Evolutionary conservation across 768 basidiomycete species (phyloP).

Genomic region (Pleurotus eryngii): DNA sequence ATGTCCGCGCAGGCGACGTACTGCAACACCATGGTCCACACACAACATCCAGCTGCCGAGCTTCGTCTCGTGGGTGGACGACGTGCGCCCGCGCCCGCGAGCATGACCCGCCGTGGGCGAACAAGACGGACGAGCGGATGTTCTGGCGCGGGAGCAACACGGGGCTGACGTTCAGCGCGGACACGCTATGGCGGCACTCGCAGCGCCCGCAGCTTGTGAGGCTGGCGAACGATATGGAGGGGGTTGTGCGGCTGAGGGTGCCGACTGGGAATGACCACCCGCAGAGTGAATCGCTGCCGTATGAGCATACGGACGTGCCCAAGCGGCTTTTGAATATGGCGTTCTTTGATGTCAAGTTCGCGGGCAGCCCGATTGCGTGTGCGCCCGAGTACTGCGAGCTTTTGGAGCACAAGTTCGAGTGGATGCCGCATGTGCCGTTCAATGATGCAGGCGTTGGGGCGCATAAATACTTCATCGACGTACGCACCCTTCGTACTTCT

Average conservation of each 20-base stretch:
- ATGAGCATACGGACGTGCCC: conserved; percentile 22
- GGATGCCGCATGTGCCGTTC: conserved; percentile 32
- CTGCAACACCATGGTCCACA: conserved; percentile 38
- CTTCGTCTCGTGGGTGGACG: conserved; percentile 36
- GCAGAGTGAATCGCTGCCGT: conserved; percentile 24
- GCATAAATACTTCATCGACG: conserved; percentile 59
- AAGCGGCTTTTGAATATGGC: conserved; percentile 39
- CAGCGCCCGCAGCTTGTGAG: conserved; percentile 46
- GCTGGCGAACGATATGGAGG: conserved; percentile 30
- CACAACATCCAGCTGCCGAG: conserved; percentile 44
- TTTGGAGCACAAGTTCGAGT: conserved; percentile 45
- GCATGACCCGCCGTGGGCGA: conserved; percentile 59
- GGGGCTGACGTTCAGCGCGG: conserved; percentile 41
- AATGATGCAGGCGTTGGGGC: conserved; percentile 37
- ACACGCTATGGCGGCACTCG: conserved; percentile 38
- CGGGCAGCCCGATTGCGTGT: conserved; percentile 40
- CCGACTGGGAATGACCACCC: conserved; percentile 15
- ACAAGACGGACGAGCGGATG: conserved; percentile 53
- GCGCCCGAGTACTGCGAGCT: conserved; percentile 37
- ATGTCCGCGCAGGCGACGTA: conserved; percentile 43
- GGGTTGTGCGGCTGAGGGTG: conserved; percentile 29
- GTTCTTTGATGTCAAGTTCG: conserved; percentile 55
- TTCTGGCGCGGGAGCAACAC: conserved; percentile 72
- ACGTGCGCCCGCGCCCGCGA: conserved; percentile 25
- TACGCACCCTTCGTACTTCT: conserved; percentile 21